Percentiles rank a stretch among this genome's conserved stretches.
Conservation (phyloP, 2,329 filamentous ascomycete genomes). For the Purpureocillium takamizusanense region DNA sequence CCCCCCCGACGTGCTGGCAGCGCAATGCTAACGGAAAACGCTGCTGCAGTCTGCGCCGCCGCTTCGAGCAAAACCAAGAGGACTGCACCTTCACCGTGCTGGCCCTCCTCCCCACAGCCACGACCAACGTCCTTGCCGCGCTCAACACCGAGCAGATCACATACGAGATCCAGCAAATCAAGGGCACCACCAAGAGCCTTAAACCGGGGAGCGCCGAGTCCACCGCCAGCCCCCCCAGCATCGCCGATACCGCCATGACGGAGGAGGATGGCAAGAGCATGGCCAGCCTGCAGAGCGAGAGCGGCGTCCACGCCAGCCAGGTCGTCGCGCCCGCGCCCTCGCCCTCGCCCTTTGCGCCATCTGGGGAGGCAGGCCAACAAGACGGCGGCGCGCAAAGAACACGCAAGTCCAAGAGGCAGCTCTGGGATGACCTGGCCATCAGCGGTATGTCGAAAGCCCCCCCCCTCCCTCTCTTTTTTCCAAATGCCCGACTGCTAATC, state of each 20-base stretch:
- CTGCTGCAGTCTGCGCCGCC: constrained; percentile 65
- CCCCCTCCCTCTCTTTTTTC: too few relatives aligned
- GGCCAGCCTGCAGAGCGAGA: constrained; percentile 68
- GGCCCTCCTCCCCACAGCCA: constrained; percentile 86
- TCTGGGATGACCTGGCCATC: constrained; percentile 97
- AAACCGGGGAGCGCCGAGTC: constrained; percentile 46
- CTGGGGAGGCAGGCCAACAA: constrained; percentile 23
- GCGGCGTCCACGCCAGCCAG: constrained; percentile 77
- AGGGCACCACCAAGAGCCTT: constrained; percentile 52
- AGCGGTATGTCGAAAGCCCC: constrained; percentile 53
- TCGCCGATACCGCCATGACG: constrained; percentile 61
- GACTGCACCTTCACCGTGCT: constrained; percentile 97
- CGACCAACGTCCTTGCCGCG: constrained; percentile 77
- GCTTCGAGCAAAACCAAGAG: constrained; percentile 98
- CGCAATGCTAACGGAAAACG: background rate
- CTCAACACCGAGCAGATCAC: constrained; percentile 90
- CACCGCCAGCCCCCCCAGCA: constrained; percentile 45
- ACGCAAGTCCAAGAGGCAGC: constrained; percentile 75
- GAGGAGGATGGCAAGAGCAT: constrained; percentile 79
- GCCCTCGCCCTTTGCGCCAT: constrained; percentile 37
- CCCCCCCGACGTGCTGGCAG: background rate
- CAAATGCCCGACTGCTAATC: too few relatives aligned
- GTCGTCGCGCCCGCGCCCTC: constrained; percentile 48
- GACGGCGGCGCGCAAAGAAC: constrained; percentile 39
- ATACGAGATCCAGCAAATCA: constrained; percentile 89